Evolutionary conservation across 148 eudicot species (phyloP), one percentile per base, ranked within the genome.

Genomic region (Linanthus parryae): DNA sequence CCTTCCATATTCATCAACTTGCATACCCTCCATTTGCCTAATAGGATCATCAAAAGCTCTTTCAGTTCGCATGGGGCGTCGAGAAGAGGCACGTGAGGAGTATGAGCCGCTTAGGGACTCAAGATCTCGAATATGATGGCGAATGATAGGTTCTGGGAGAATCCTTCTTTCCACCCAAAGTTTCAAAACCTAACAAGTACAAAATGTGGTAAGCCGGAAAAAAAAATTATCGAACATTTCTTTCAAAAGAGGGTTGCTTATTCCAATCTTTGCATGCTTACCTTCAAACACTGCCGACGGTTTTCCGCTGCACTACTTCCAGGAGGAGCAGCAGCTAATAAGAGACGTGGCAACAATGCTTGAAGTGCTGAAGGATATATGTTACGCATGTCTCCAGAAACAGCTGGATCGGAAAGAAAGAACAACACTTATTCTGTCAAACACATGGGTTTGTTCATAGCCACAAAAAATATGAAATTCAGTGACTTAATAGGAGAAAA

Each of bases 1-100:
- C 99, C 99, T 94, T 65, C 99, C 99, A 76, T 94, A 94, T 68
- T 94, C 99, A 60, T 94, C 96, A 36, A 92, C 89, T 57, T 57
- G 63, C 85, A 84, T 80, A 55, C 99, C 96, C 82, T 94, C 99
- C 85, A 94, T 78, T 57, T 88, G 77, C 44, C 96, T 75, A 36
- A 94, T 64, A 31, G 99, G 99, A 72, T 94, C 99, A 65, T 94
- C 95, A 70, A 94, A 88, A 49, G 96, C 71, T 66, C 99, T 76
- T 73, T 94, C 99, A 20, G 82, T 84, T 67, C 96, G 79, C 38
- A 79, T 68, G 62, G 80, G 69, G 29, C 97, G 85, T 0, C 94
- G 76, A 45, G 82, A 76, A 52, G 52, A 77, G 39, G 78, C 74
- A 48, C 75, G 68, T 57, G 60, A 52, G 62, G 85, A 72, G 66